Evolutionary conservation across 805 yeast genomes (phyloP).

Genomic region (Yamadazyma tumulicola): DNA sequence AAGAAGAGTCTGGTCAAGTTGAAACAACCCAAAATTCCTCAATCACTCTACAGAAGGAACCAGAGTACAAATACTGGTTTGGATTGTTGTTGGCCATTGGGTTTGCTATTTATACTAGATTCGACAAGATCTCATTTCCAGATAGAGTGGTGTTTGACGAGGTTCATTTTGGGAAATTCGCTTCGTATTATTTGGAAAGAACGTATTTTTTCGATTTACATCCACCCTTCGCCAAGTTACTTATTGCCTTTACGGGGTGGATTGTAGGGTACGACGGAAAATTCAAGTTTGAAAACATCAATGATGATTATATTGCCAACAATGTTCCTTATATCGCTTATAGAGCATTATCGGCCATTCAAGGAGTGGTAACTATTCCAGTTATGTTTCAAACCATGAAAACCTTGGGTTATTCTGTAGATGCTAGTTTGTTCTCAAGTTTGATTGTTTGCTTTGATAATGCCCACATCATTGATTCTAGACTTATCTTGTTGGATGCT

Average conservation of each 20-base stretch:
- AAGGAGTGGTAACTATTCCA: slow-evolving; percentile 82
- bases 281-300: slow-evolving; percentile 88
- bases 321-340: slow-evolving; percentile 84
- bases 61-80: slow-evolving; percentile 28
- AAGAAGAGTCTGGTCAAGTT: slow-evolving; percentile 5
- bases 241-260: slow-evolving; percentile 89
- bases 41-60: slow-evolving; percentile 19
- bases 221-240: slow-evolving; percentile 95
- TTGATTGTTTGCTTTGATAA: slow-evolving; percentile 78
- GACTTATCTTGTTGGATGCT: slow-evolving; percentile 89
- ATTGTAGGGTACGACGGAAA: slow-evolving; percentile 87
- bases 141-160: slow-evolving; percentile 81
- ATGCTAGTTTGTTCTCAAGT: slow-evolving; percentile 76
- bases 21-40: neutral
- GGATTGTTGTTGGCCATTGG: slow-evolving; percentile 38
- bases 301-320: slow-evolving; percentile 72
- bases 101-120: slow-evolving; percentile 51
- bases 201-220: slow-evolving; percentile 95
- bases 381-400: slow-evolving; percentile 79
- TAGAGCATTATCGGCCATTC: slow-evolving; percentile 73
- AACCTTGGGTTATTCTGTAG: slow-evolving; percentile 75
- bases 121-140: slow-evolving; percentile 60
- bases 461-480: slow-evolving; percentile 86
- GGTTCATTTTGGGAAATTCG: slow-evolving; percentile 84
- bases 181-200: slow-evolving; percentile 80